These are phyloP conservation scores for Capsella bursapastoris DNA, from an alignment of 345 rosid genomes.

Conservation along the genomic window DNA sequence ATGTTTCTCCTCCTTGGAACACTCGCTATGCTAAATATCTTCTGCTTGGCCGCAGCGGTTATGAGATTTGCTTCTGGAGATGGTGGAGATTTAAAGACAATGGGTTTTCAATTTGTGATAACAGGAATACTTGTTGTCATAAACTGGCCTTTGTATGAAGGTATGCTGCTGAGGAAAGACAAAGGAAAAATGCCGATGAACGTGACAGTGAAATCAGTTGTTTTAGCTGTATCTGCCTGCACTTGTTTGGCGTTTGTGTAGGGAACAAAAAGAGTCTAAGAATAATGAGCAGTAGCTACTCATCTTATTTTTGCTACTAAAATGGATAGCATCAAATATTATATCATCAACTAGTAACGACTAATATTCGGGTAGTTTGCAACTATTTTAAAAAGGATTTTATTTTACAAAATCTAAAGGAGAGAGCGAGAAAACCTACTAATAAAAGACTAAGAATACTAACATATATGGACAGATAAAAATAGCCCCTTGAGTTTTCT, in stretches of 20 bases:
- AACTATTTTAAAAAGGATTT: conserved; percentile 23
- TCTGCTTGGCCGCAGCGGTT: conserved; percentile 47
- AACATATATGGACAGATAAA: conserved; percentile 40
- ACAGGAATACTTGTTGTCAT: conserved; percentile 56
- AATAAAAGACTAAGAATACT: conserved; percentile 20
- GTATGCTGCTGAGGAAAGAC: conserved; percentile 61
- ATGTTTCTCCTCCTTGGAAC: conserved; percentile 66
- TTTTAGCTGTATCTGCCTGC: conserved; percentile 48
- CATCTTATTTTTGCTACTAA: conserved; percentile 8
- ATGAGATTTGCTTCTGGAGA: conserved; percentile 15
- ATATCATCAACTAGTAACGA: not conserved
- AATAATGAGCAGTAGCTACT: not conserved
- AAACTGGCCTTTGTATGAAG: conserved; percentile 71
- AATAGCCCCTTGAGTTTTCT: conserved; percentile 32
- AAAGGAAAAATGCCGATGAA: conserved; percentile 66
- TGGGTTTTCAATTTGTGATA: conserved; percentile 55
- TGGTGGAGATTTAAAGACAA: conserved; percentile 27
- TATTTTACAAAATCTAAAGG: conserved; percentile 40
- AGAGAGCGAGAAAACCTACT: conserved; percentile 23
- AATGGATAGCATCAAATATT: conserved; percentile 2
- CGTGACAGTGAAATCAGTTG: conserved; percentile 50
- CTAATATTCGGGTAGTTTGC: conserved; percentile 27
- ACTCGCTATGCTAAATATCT: conserved; percentile 62
- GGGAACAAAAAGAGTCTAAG: not conserved
- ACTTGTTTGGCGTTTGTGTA: conserved; percentile 45